A percentile compares a stretch with the other conserved stretches of the same genome.
These are phyloP conservation scores for Pneumocystis murina DNA, from an alignment of 1,139 yeast genomes.

Conservation along the genomic window DNA sequence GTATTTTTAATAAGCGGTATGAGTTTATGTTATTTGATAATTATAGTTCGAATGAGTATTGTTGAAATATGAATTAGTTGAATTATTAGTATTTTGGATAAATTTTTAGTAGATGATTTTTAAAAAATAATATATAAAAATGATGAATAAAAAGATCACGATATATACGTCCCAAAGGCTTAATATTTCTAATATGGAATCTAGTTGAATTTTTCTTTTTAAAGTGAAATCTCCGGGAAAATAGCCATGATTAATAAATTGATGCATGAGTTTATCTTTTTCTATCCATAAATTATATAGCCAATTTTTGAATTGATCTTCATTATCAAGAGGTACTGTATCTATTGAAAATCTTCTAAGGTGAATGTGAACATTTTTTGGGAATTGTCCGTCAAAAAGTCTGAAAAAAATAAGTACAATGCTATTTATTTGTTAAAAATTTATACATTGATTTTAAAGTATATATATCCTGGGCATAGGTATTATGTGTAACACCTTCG, in stretches of 20 bases:
- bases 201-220: slow-evolving; percentile 11
- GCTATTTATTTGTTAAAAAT: background rate
- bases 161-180: slow-evolving; percentile 12
- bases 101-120: background rate
- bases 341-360: slow-evolving; percentile 41
- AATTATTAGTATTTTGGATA: background rate
- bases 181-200: slow-evolving; percentile 6
- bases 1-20: too few species aligned
- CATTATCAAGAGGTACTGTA: slow-evolving; percentile 51
- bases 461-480: slow-evolving; percentile 65
- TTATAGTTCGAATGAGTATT: background rate
- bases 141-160: slow-evolving; percentile 6
- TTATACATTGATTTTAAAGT: slow-evolving; percentile 47
- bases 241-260: slow-evolving; percentile 43
- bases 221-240: slow-evolving; percentile 27
- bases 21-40: too few species aligned
- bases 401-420: background rate
- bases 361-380: slow-evolving; percentile 47
- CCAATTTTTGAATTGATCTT: slow-evolving; percentile 60
- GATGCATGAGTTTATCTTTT: slow-evolving; percentile 55
- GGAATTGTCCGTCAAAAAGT: slow-evolving; percentile 49
- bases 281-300: slow-evolving; percentile 57
- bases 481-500: slow-evolving; percentile 44
- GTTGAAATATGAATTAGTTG: background rate
- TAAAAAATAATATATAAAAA: slow-evolving; percentile 7